Evolutionary conservation across 1,139 yeast genomes (phyloP).

Genomic region (Saccharomycopsis hybrid): DNA sequence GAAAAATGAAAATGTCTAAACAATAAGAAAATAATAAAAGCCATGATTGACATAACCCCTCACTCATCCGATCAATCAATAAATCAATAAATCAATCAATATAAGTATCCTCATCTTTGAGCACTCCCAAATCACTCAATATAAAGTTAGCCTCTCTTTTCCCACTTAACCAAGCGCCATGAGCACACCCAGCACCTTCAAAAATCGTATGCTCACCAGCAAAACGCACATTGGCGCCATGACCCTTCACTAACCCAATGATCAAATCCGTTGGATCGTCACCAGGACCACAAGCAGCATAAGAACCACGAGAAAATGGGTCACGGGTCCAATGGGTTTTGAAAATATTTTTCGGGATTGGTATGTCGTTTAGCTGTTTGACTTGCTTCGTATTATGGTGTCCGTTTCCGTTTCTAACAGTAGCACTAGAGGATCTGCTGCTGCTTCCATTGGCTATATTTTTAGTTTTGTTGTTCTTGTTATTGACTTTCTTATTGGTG

Average conservation of each 20-base stretch:
- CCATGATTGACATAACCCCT: no score
- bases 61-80: no score
- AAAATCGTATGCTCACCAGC: conserved; percentile 80
- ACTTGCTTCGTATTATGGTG: conserved; percentile 1
- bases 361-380: conserved; percentile 23
- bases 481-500: neutral
- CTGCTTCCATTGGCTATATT: neutral
- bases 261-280: conserved; percentile 61
- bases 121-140: conserved; percentile 20
- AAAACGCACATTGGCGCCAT: conserved; percentile 50
- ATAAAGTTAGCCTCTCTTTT: conserved; percentile 53
- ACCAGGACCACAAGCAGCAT: conserved; percentile 59
- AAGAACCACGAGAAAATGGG: conserved; percentile 67
- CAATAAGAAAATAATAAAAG: no score
- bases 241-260: conserved; percentile 50
- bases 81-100: conserved; percentile 1
- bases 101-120: conserved; percentile 19
- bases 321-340: conserved; percentile 67
- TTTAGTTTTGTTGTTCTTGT: neutral
- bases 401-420: neutral
- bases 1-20: no score
- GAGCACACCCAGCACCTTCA: conserved; percentile 82
- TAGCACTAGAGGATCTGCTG: neutral
- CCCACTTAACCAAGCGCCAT: conserved; percentile 73
- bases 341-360: conserved; percentile 46